Conservation (phyloP, 2,329 filamentous ascomycete species). For the Remersonia thermophila region DNA sequence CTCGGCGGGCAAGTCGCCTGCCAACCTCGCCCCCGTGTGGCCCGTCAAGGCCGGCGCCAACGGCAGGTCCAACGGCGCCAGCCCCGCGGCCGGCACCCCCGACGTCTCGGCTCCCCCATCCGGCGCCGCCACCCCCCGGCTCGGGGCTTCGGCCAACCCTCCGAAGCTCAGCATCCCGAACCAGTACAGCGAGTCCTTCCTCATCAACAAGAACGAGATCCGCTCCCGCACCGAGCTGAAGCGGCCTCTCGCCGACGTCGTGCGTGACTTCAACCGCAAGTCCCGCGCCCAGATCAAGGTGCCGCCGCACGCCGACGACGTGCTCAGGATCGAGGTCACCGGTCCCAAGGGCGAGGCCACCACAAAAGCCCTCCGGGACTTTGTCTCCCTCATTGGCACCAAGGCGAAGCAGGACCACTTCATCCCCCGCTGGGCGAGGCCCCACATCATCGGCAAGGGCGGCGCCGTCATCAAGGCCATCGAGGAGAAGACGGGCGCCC, state of each 20-base stretch:
- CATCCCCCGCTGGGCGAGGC: conserved; percentile 70
- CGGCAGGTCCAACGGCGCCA: conserved; percentile 41
- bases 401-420: conserved; percentile 72
- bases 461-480: conserved; percentile 84
- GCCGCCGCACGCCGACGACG: conserved; percentile 57
- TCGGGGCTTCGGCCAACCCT: conserved; percentile 19
- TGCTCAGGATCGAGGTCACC: conserved; percentile 70
- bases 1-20: conserved; percentile 51
- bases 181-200: conserved; percentile 65
- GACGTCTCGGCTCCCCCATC: conserved; percentile 52
- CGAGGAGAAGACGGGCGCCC: conserved; percentile 78
- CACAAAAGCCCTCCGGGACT: conserved; percentile 69
- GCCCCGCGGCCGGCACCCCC: conserved; percentile 42
- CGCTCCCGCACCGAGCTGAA: conserved; percentile 66
- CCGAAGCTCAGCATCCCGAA: conserved; percentile 66
- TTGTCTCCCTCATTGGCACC: conserved; percentile 75
- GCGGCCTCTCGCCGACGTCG: conserved; percentile 70
- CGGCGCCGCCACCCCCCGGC: conserved; percentile 36
- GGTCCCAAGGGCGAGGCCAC: conserved; percentile 75
- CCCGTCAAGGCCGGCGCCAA: conserved; percentile 52
- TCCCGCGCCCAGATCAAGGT: conserved; percentile 79
- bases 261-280: conserved; percentile 85
- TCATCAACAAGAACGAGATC: conserved; percentile 63
- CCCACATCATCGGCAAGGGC: conserved; percentile 86
- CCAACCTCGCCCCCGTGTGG: conserved; percentile 63